Evolutionary conservation across 768 basidiomycete species (phyloP), one percentile per base, ranked within the genome.

Genomic region (Lactarius quietus): DNA sequence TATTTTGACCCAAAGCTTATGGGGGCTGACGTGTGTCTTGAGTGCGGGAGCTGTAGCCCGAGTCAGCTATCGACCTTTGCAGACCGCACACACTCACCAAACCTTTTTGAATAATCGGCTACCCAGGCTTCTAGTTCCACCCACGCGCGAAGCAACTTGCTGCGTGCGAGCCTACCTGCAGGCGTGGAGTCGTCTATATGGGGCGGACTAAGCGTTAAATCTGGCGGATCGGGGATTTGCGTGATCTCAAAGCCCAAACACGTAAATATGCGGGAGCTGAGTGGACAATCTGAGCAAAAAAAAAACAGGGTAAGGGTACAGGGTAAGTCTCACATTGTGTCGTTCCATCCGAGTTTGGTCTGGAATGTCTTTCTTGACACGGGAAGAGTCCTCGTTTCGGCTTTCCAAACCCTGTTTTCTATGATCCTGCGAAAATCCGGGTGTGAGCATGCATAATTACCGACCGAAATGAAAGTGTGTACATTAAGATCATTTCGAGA

Each of bases 81-180:
- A 6, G 48, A 20, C 26, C 33, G 45, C 5, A 56, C 69, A n/a
- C 72, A 62, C 77, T 29, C 73, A 86, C 84, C 73, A 68, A 84
- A 69, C 31, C 77, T 72, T 39, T n/a, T 81, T 60, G 78, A 81
- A 68, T 81, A 90, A 60, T 90, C 83, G 5, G 79, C 76, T 23
- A 87, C 70, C 86, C 86, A 93, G 3, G 89, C 83, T 45, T 82
- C 76, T 9, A 88, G 75, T 72, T 94, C 92, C 20, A 92, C 81
- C 92, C 92, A 93, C 33, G 87, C 89, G 38, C 92, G 83, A 56
- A 93, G 80, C 4, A 93, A 80, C 71, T 81, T 87, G 28, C 82
- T 81, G 6, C 86, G 81, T 66, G 80, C 83, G 62, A 79, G 78
- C 63, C 75, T 81, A 20, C 86, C 87, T 43, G 78, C 75, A 10